phyloP scores from a whole-genome alignment of 2,329 filamentous ascomycete genomes.

The Diaporthe ampelina region DNA sequence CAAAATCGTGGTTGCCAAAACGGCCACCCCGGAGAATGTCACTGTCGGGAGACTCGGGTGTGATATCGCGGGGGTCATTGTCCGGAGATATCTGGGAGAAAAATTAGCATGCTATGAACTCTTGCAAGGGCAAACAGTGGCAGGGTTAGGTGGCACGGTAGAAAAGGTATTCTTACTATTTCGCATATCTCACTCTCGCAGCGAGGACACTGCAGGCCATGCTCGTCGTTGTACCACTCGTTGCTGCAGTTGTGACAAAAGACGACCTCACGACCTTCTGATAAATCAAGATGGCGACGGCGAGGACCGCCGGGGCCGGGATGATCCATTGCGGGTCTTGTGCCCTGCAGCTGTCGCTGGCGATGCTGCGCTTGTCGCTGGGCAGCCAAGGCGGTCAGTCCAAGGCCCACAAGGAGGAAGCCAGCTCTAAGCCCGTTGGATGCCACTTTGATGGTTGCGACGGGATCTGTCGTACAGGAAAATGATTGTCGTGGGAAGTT shows the following conservation, averaged over 20 bases:
- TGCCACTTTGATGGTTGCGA: slow-evolving; percentile 61
- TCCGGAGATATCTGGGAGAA: slow-evolving; percentile 62
- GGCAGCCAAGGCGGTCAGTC: slow-evolving; percentile 69
- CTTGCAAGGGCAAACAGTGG: slow-evolving; percentile 7
- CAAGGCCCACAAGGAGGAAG: slow-evolving; percentile 71
- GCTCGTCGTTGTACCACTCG: slow-evolving; percentile 84
- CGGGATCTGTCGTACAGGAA: slow-evolving; percentile 11
- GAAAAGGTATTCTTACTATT: slow-evolving; percentile 72
- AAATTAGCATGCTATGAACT: background rate
- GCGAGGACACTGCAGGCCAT: slow-evolving; percentile 79
- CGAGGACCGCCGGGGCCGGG: slow-evolving; percentile 20
- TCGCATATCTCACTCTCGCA: slow-evolving; percentile 87
- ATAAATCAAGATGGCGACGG: slow-evolving; percentile 62
- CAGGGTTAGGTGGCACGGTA: slow-evolving; percentile 40
- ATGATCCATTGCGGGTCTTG: slow-evolving; percentile 46
- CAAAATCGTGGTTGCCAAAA: slow-evolving; percentile 25
- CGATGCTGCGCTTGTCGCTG: slow-evolving; percentile 61
- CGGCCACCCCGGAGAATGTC: slow-evolving; percentile 15
- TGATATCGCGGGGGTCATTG: slow-evolving; percentile 72
- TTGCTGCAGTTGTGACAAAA: slow-evolving; percentile 86
- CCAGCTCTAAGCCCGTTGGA: slow-evolving; percentile 67
- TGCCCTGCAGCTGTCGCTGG: slow-evolving; percentile 49
- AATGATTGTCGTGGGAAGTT: background rate
- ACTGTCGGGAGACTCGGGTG: slow-evolving; percentile 48
- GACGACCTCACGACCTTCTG: slow-evolving; percentile 76